These are phyloP conservation scores for Beauveria medogensis DNA, from an alignment of 2,329 filamentous ascomycete species.

Conservation along the genomic window DNA sequence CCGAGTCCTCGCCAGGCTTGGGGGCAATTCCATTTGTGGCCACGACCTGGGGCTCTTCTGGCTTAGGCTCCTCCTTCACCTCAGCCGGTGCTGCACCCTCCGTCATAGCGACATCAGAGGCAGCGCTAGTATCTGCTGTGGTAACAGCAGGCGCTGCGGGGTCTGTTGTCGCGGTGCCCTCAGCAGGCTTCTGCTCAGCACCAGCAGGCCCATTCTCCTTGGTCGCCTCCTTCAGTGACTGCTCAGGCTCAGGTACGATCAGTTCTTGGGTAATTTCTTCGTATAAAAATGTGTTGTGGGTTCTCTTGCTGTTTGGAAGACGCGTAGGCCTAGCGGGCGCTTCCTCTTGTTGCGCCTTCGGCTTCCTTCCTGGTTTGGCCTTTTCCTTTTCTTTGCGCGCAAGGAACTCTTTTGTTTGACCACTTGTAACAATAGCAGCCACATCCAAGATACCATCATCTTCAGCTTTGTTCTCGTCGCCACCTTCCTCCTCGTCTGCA, in stretches of 20 bases:
- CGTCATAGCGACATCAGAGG: neutral
- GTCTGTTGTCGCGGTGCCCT: neutral
- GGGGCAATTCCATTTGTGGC: constrained; percentile 14
- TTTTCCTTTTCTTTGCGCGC: constrained; percentile 79
- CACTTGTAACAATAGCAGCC: constrained; percentile 74
- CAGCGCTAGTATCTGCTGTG: neutral
- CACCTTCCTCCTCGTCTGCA: constrained; percentile 24
- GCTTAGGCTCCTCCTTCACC: constrained; percentile 10
- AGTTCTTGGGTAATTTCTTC: constrained; percentile 58
- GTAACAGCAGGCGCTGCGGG: neutral
- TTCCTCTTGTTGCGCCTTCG: constrained; percentile 49
- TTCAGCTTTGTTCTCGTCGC: constrained; percentile 34
- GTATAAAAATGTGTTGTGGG: constrained; percentile 63
- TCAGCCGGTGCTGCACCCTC: neutral
- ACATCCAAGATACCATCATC: constrained; percentile 75
- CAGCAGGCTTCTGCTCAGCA: constrained; percentile 2
- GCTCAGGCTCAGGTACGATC: constrained; percentile 30
- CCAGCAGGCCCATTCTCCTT: neutral
- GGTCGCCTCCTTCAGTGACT: constrained; percentile 9
- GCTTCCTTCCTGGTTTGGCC: constrained; percentile 47
- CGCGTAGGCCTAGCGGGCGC: constrained; percentile 47
- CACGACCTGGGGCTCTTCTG: constrained; percentile 17
- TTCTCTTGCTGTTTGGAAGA: constrained; percentile 65
- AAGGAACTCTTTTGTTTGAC: constrained; percentile 73
- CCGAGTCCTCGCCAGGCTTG: constrained; percentile 12